A percentile compares a stretch with the other conserved stretches of the same genome.
Conservation (phyloP, 2,329 filamentous ascomycete species). For the Xylaria sp. region DNA sequence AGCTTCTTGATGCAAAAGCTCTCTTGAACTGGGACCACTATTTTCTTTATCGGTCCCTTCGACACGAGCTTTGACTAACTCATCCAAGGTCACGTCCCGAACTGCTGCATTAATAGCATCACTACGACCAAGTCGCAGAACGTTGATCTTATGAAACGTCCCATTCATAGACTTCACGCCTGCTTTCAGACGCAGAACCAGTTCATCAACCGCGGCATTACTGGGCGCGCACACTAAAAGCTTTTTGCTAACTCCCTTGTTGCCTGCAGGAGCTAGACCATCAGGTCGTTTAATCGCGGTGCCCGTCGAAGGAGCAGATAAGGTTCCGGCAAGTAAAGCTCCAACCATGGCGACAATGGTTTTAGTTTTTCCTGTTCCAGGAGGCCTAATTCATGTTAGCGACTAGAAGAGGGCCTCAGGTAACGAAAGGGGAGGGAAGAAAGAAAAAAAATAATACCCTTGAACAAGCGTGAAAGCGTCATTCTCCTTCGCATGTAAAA, state of each 20-base stretch:
- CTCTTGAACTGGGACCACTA: constrained; percentile 65
- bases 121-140: constrained; percentile 88
- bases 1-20: constrained; percentile 72
- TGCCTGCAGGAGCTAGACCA: constrained; percentile 49
- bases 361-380: constrained; percentile 97
- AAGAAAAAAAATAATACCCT: constrained; percentile 65
- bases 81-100: constrained; percentile 91
- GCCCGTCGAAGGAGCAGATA: constrained; percentile 56
- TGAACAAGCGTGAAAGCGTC: constrained; percentile 98
- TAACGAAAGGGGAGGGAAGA: not conserved
- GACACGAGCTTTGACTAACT: constrained; percentile 82
- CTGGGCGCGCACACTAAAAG: constrained; percentile 96
- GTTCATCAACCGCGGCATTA: constrained; percentile 96
- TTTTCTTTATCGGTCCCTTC: constrained; percentile 68
- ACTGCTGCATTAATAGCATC: constrained; percentile 93
- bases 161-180: constrained; percentile 85
- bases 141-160: constrained; percentile 78
- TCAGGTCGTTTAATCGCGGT: constrained; percentile 58
- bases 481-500: constrained; percentile 92
- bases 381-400: constrained; percentile 69
- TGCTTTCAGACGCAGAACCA: constrained; percentile 90
- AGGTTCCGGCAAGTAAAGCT: constrained; percentile 73
- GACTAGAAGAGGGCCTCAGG: constrained; percentile 15
- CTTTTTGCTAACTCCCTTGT: constrained; percentile 73
- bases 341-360: constrained; percentile 98